phyloP scores from a whole-genome alignment of 2,329 filamentous ascomycete species.

The Xylariomycetidae sp. region DNA sequence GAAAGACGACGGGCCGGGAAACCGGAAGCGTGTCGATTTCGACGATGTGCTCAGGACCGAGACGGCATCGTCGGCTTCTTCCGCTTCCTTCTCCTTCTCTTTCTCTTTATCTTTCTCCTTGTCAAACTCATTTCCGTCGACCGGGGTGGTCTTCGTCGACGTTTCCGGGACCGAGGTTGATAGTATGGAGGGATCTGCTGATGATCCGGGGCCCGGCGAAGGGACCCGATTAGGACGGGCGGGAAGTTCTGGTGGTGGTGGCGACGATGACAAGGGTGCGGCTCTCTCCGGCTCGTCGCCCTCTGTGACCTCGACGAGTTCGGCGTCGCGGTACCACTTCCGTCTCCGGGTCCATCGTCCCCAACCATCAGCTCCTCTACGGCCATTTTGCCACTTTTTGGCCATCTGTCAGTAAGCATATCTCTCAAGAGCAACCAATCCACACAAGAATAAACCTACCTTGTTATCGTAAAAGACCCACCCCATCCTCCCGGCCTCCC shows the following conservation, averaged over 20 bases:
- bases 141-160: too few relatives aligned
- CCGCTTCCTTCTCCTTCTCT: slow-evolving; percentile 6
- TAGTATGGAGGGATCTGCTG: not conserved
- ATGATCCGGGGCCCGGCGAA: slow-evolving; percentile 13
- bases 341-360: slow-evolving; percentile 85
- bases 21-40: slow-evolving; percentile 21
- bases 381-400: slow-evolving; percentile 78
- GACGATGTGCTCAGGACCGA: slow-evolving; percentile 27
- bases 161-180: slow-evolving; percentile 9
- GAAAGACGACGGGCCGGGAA: slow-evolving; percentile 16
- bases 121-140: too few relatives aligned
- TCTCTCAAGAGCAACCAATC: not conserved
- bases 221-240: slow-evolving; percentile 20
- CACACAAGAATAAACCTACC: slow-evolving; percentile 42
- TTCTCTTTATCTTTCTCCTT: not conserved
- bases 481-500: slow-evolving; percentile 62
- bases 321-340: slow-evolving; percentile 96
- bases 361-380: slow-evolving; percentile 84
- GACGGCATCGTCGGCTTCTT: slow-evolving; percentile 22
- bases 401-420: slow-evolving; percentile 4
- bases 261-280: slow-evolving; percentile 12
- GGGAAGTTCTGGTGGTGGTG: slow-evolving; percentile 21
- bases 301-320: slow-evolving; percentile 71
- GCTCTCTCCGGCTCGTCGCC: slow-evolving; percentile 11
- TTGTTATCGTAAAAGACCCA: slow-evolving; percentile 99